phyloP scores from a whole-genome alignment of 2,329 filamentous ascomycete species.

The Colletotrichum sp. region DNA sequence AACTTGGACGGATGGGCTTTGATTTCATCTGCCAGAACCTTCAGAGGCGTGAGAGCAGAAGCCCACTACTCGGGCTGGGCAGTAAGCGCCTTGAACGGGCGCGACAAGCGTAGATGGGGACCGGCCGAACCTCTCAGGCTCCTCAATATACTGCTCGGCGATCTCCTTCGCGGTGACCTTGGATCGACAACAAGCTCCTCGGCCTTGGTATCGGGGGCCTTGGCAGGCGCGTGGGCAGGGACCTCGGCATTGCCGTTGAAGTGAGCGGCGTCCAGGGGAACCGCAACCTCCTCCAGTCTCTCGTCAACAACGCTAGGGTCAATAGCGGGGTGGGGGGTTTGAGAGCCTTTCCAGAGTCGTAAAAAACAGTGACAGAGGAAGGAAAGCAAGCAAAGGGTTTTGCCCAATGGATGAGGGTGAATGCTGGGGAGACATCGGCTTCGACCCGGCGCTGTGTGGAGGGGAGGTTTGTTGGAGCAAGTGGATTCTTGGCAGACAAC shows the following conservation, averaged over 20 bases:
- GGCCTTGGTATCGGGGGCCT: constrained; percentile 28
- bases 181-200: constrained; percentile 42
- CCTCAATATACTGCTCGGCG: constrained; percentile 58
- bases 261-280: constrained; percentile 37
- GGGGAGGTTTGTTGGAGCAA: too few species aligned
- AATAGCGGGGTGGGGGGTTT: constrained; percentile 26
- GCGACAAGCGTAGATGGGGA: constrained; percentile 56
- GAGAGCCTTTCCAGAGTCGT: constrained; percentile 11
- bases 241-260: constrained; percentile 35
- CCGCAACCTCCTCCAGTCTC: constrained; percentile 72
- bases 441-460: too few species aligned
- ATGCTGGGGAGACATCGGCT: too few species aligned
- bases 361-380: too few species aligned
- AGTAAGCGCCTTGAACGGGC: constrained; percentile 40
- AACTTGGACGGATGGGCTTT: too few species aligned
- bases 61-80: constrained; percentile 41
- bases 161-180: constrained; percentile 58
- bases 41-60: constrained; percentile 43
- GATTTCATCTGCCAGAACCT: too few species aligned
- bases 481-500: too few species aligned
- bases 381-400: too few species aligned
- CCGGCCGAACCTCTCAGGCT: constrained; percentile 71
- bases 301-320: constrained; percentile 68
- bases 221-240: constrained; percentile 38
- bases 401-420: too few species aligned